Conservation (phyloP, 2,329 filamentous ascomycete species). For the Exophiala spinifera region DNA sequence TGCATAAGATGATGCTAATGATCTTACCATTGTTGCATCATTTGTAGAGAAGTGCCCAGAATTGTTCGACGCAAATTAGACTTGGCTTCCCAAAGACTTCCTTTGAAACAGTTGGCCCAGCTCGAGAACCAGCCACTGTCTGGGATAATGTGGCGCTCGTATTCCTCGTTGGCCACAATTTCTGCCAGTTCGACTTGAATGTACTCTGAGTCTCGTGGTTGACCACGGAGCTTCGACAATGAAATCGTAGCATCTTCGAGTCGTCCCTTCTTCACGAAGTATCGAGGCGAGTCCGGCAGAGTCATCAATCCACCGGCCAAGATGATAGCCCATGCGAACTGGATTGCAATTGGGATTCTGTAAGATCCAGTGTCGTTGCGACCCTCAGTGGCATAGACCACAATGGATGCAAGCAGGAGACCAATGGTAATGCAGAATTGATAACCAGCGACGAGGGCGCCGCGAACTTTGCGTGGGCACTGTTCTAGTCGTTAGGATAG, state of each 20-base stretch:
- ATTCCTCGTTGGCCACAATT: constrained; percentile 85
- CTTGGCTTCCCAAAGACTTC: constrained; percentile 51
- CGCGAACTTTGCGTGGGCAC: constrained; percentile 68
- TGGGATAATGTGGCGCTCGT: constrained; percentile 70
- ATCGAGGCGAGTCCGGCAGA: constrained; percentile 82
- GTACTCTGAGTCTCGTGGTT: constrained; percentile 68
- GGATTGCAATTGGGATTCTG: constrained; percentile 76
- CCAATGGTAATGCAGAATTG: constrained; percentile 82
- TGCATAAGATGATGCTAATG: neutral
- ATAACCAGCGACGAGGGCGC: constrained; percentile 76
- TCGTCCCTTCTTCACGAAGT: constrained; percentile 74
- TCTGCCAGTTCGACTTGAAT: constrained; percentile 77
- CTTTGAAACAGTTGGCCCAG: constrained; percentile 65
- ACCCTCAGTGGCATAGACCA: constrained; percentile 69
- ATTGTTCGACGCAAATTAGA: constrained; percentile 64
- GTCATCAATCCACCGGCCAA: constrained; percentile 66
- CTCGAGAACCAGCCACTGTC: constrained; percentile 61
- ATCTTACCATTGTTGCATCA: constrained; percentile 66
- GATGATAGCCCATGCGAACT: constrained; percentile 77
- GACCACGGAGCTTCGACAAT: constrained; percentile 69
- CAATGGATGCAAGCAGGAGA: constrained; percentile 69
- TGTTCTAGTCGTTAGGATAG: constrained; percentile 33
- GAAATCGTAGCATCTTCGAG: constrained; percentile 61
- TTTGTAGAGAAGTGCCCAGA: constrained; percentile 69
- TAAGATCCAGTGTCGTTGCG: constrained; percentile 64